A percentile compares a stretch with the other conserved stretches of the same genome.
Conservation (phyloP, 345 rosid genomes). For the Gossypium longicalyx region DNA sequence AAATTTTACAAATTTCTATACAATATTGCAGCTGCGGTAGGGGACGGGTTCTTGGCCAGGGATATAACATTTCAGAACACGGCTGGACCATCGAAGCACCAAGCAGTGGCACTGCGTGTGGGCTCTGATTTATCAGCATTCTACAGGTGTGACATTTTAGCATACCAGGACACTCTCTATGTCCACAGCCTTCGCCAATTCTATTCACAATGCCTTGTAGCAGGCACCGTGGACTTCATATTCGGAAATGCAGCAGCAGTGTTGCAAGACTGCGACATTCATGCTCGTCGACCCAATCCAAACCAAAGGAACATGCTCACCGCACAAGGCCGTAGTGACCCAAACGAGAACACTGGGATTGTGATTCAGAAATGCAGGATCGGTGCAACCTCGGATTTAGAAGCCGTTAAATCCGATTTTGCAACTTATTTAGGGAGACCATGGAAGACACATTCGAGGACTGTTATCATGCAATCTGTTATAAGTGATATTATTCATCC, state of each 20-base stretch:
- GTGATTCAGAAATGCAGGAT: slow-evolving; percentile 69
- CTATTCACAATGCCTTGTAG: slow-evolving; percentile 41
- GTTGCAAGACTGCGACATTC: slow-evolving; percentile 63
- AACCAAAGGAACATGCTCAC: slow-evolving; percentile 72
- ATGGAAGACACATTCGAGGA: slow-evolving; percentile 60
- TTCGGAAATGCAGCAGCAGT: slow-evolving; percentile 68
- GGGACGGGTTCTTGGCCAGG: slow-evolving; percentile 65
- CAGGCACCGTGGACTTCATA: slow-evolving; percentile 73
- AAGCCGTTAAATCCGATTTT: slow-evolving; percentile 26
- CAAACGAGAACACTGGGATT: slow-evolving; percentile 67
- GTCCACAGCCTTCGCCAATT: slow-evolving; percentile 71
- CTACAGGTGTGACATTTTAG: slow-evolving; percentile 50
- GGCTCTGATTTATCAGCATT: slow-evolving; percentile 62
- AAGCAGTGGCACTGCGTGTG: slow-evolving; percentile 75
- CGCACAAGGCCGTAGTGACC: slow-evolving; percentile 69
- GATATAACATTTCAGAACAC: slow-evolving; percentile 69
- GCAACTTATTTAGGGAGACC: slow-evolving; percentile 66
- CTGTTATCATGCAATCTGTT: slow-evolving; percentile 53
- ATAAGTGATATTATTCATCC: slow-evolving; percentile 54
- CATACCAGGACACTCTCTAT: slow-evolving; percentile 79
- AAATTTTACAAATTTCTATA: not conserved
- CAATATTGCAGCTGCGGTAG: slow-evolving; percentile 54
- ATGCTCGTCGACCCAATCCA: slow-evolving; percentile 55
- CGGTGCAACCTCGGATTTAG: slow-evolving; percentile 56
- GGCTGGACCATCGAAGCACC: slow-evolving; percentile 77